These are phyloP conservation scores for Eucalyptus pauciflora DNA, from an alignment of 345 rosid genomes.

Conservation along the genomic window DNA sequence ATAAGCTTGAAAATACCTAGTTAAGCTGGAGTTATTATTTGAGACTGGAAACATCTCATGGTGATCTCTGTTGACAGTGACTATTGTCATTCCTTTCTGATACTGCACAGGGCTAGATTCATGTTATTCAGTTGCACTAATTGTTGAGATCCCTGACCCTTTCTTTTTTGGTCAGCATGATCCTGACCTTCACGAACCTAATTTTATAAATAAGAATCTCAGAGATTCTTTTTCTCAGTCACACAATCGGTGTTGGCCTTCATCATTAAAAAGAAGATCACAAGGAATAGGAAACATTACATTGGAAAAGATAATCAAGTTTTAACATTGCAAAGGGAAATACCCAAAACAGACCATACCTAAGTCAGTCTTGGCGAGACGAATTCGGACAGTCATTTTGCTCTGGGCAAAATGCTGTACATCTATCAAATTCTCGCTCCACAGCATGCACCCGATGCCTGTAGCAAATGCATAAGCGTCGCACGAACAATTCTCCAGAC, in stretches of 20 bases:
- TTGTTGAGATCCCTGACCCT: background rate
- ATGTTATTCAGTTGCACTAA: background rate
- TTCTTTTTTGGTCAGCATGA: too few relatives aligned
- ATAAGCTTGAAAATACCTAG: background rate
- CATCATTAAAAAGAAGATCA: background rate
- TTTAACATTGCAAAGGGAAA: background rate
- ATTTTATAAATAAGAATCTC: background rate
- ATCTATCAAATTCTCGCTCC: background rate
- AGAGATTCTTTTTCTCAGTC: background rate
- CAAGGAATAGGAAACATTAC: fast-evolving
- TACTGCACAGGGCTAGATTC: background rate
- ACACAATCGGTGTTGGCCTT: background rate
- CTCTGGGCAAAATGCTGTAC: background rate
- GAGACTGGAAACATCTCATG: background rate
- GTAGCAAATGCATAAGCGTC: background rate
- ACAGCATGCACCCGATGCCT: fast-evolving
- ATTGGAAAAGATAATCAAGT: background rate
- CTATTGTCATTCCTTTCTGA: background rate
- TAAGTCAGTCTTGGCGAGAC: background rate
- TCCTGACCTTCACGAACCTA: background rate
- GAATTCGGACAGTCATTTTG: fast-evolving
- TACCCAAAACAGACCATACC: background rate
- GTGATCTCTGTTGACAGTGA: background rate
- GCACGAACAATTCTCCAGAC: background rate
- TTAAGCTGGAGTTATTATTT: background rate